Evolutionary conservation across 306 rosid genomes (phyloP).

Genomic region (Vicia sativa): DNA sequence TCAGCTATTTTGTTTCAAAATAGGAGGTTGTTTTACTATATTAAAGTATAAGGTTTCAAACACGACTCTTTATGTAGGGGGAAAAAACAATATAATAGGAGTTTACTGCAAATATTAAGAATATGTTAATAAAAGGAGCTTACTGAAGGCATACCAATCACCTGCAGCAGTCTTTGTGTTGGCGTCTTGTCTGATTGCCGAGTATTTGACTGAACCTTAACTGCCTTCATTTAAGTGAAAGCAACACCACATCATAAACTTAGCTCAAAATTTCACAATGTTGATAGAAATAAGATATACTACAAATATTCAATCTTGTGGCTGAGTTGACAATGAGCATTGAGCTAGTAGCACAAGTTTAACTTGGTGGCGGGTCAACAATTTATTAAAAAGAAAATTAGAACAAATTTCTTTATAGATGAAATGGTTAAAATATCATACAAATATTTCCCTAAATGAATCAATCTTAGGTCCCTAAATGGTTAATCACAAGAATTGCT

Average conservation of each 20-base stretch:
- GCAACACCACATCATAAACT: slow-evolving; percentile 24
- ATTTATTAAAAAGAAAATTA: neutral
- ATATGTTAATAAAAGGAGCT: slow-evolving; percentile 22
- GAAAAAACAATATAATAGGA: neutral
- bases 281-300: slow-evolving; percentile 15
- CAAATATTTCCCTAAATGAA: slow-evolving; percentile 24
- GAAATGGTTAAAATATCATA: slow-evolving; percentile 14
- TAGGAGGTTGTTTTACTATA: neutral
- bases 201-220: slow-evolving; percentile 66
- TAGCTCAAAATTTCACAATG: slow-evolving; percentile 1
- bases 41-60: slow-evolving; percentile 21
- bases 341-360: slow-evolving; percentile 27
- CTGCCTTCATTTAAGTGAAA: slow-evolving; percentile 53
- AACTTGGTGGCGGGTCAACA: slow-evolving; percentile 23
- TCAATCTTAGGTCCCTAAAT: neutral
- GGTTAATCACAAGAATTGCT: slow-evolving; percentile 1
- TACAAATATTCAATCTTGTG: slow-evolving; percentile 15
- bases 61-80: neutral
- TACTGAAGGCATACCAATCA: slow-evolving; percentile 74
- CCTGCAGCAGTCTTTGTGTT: slow-evolving; percentile 79
- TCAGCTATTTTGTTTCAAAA: neutral
- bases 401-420: neutral
- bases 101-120: slow-evolving; percentile 32
- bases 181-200: slow-evolving; percentile 72
- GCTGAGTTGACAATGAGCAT: slow-evolving; percentile 34